Conservation (phyloP, 106 monocot species). For the Dioscorea alata region DNA sequence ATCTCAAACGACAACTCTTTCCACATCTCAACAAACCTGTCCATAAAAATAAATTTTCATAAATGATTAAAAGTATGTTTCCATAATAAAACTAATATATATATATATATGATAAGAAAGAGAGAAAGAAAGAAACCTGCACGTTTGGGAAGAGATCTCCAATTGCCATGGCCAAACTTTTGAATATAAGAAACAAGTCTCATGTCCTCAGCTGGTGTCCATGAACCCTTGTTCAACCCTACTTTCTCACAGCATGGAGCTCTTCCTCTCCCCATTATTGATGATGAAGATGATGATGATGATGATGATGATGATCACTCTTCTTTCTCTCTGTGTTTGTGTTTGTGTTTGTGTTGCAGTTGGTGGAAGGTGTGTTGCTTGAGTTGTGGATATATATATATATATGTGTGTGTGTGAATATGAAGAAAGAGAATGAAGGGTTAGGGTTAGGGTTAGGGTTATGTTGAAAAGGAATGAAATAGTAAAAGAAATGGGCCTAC, state of each 20-base stretch:
- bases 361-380: too few species aligned
- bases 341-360: too few species aligned
- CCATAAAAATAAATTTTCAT: not conserved
- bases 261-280: conserved; percentile 47
- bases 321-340: not conserved
- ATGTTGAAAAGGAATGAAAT: not conserved
- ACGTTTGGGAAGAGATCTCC: conserved; percentile 75
- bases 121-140: conserved; percentile 34
- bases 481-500: not conserved
- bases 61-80: too few species aligned
- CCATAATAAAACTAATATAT: too few species aligned
- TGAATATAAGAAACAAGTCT: conserved; percentile 55
- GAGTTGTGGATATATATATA: conserved; percentile 3
- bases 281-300: not conserved
- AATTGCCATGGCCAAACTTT: conserved; percentile 64
- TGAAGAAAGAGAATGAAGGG: not conserved
- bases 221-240: conserved; percentile 75
- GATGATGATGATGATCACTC: conserved; percentile 1
- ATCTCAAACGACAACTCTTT: conserved; percentile 79
- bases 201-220: conserved; percentile 84
- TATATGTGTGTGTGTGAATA: not conserved
- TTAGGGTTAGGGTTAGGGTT: not conserved
- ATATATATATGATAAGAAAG: not conserved
- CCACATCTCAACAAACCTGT: conserved; percentile 80
- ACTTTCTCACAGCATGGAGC: conserved; percentile 85